Evolutionary conservation across 345 rosid genomes (phyloP).

Genomic region (Erodium maritimum): DNA sequence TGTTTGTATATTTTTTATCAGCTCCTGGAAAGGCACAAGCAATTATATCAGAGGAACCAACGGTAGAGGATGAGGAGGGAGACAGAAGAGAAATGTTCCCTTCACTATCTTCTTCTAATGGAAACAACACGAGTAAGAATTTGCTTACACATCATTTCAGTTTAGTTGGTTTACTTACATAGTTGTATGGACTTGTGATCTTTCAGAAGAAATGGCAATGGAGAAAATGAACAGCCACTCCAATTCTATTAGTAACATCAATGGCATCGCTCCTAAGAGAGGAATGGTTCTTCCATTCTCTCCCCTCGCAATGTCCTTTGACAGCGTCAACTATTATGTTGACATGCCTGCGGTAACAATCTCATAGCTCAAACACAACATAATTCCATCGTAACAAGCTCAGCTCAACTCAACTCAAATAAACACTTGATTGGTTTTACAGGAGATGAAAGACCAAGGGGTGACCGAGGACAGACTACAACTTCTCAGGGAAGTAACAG

Average conservation of each 20-base stretch:
- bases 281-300: constrained; percentile 84
- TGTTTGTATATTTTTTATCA: constrained; percentile 10
- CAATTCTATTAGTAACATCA: constrained; percentile 14
- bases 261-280: constrained; percentile 34
- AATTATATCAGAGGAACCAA: constrained; percentile 36
- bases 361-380: constrained; percentile 1
- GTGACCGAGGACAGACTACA: constrained; percentile 57
- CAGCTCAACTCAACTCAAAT: too few species aligned
- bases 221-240: constrained; percentile 17
- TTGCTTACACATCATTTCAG: background rate
- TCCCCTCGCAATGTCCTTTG: constrained; percentile 69
- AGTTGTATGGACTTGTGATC: background rate
- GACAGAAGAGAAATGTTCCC: constrained; percentile 16
- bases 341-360: constrained; percentile 70
- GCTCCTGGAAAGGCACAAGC: constrained; percentile 71
- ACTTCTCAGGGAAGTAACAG: constrained; percentile 58
- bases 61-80: constrained; percentile 25
- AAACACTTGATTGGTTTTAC: constrained; percentile 5
- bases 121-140: constrained; percentile 33
- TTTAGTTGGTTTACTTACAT: background rate
- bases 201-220: constrained; percentile 38
- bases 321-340: constrained; percentile 49
- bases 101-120: constrained; percentile 24
- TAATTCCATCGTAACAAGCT: too few species aligned
- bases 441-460: constrained; percentile 92